These are phyloP conservation scores for Plasmodium fragile DNA, from an alignment of 169 alveolate genomes.

Conservation along the genomic window DNA sequence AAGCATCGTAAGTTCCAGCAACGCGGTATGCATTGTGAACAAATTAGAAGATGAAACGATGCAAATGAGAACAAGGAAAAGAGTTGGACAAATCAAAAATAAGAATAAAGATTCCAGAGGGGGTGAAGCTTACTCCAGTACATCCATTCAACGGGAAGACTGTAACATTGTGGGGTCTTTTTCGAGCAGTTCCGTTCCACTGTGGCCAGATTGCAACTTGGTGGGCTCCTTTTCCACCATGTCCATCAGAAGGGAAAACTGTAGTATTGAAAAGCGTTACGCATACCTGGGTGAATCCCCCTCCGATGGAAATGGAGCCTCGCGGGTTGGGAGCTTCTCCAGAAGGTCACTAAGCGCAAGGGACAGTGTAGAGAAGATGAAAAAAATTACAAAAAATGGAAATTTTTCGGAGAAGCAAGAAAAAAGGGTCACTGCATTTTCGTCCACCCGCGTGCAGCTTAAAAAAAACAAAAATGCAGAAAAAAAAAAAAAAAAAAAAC, in stretches of 20 bases:
- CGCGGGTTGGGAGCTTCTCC: background rate
- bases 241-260: slow-evolving; percentile 11
- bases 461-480: background rate
- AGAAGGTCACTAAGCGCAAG: background rate
- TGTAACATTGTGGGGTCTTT: background rate
- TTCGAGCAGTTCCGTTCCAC: background rate
- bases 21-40: slow-evolving; percentile 2
- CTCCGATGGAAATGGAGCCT: background rate
- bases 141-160: background rate
- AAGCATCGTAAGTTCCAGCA: slow-evolving; percentile 27
- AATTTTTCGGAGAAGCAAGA: background rate
- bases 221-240: slow-evolving; percentile 7
- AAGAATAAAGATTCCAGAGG: background rate
- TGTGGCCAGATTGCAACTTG: background rate
- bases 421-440: background rate
- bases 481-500: background rate
- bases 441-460: background rate
- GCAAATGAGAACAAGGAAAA: background rate
- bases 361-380: background rate
- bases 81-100: background rate
- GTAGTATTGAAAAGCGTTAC: background rate
- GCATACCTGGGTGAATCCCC: background rate
- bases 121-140: slow-evolving; percentile 4
- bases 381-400: background rate
- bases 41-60: background rate